Evolutionary conservation across 2,329 filamentous ascomycete species (phyloP).

Genomic region (Fusarium gaditjirri): DNA sequence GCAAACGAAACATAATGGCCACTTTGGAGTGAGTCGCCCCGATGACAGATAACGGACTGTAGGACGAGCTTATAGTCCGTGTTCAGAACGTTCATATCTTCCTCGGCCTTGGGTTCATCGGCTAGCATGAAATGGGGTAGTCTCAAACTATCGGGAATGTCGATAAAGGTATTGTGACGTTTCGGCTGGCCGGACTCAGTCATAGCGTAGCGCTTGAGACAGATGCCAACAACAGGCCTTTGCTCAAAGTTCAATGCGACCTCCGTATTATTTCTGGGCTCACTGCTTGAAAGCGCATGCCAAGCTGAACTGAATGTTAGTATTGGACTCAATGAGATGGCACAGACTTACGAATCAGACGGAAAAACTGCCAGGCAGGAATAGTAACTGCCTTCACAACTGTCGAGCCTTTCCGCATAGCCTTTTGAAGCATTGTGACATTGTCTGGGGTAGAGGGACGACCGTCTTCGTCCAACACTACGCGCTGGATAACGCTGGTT

Average conservation of each 20-base stretch:
- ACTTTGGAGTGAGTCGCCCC: conserved; percentile 84
- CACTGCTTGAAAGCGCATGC: conserved; percentile 73
- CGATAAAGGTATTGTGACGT: conserved; percentile 83
- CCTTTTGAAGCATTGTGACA: conserved; percentile 55
- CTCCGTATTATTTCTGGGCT: conserved; percentile 75
- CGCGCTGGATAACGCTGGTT: conserved; percentile 70
- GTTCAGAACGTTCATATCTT: conserved; percentile 71
- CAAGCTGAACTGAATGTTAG: conserved; percentile 71
- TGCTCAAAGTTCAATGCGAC: conserved; percentile 89
- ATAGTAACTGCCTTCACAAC: conserved; percentile 87
- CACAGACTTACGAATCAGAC: conserved; percentile 78
- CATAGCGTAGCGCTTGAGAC: conserved; percentile 86
- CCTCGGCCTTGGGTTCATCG: conserved; percentile 74
- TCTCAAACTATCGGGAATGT: conserved; percentile 84
- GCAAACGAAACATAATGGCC: conserved; percentile 93
- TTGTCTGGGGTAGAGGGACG: conserved; percentile 56
- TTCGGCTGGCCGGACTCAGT: conserved; percentile 73
- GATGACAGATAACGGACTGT: conserved; percentile 92
- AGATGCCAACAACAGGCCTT: conserved; percentile 89
- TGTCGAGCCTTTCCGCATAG: conserved; percentile 58
- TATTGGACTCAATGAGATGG: neutral
- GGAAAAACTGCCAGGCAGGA: conserved; percentile 98
- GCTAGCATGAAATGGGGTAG: conserved; percentile 88
- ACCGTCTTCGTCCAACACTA: conserved; percentile 64
- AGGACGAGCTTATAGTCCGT: conserved; percentile 94